Evolutionary conservation across 106 monocot species (phyloP).

Genomic region (Platanthera zijinensis): DNA sequence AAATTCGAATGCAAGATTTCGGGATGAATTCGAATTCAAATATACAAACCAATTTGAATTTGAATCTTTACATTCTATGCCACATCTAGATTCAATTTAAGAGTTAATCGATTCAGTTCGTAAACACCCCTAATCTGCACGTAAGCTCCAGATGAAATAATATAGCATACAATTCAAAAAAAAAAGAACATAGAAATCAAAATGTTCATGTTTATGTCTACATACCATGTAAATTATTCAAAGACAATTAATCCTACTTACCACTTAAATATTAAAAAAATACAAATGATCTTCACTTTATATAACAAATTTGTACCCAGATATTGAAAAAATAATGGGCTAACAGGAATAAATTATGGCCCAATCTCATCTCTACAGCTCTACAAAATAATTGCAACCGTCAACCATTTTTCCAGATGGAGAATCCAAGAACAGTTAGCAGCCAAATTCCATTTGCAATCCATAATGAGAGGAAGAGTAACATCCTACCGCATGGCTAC

Average conservation of each 20-base stretch:
- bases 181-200: too few relatives aligned
- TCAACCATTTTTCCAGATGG: not conserved
- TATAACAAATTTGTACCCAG: not conserved
- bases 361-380: not conserved
- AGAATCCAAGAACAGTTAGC: not conserved
- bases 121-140: too few relatives aligned
- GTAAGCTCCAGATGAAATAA: too few relatives aligned
- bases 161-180: too few relatives aligned
- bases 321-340: not conserved
- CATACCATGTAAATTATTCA: not conserved
- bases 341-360: not conserved
- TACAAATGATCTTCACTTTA: not conserved
- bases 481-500: not conserved
- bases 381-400: constrained; percentile 2
- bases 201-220: too few relatives aligned
- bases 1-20: too few relatives aligned
- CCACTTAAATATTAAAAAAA: not conserved
- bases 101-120: too few relatives aligned
- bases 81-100: too few relatives aligned
- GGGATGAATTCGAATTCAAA: too few relatives aligned
- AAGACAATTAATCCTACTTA: not conserved
- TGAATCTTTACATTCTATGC: too few relatives aligned
- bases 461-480: not conserved
- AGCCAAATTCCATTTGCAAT: not conserved
- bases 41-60: too few relatives aligned